Conservation (phyloP, 2,329 filamentous ascomycete genomes). For the Fusarium camptoceras region DNA sequence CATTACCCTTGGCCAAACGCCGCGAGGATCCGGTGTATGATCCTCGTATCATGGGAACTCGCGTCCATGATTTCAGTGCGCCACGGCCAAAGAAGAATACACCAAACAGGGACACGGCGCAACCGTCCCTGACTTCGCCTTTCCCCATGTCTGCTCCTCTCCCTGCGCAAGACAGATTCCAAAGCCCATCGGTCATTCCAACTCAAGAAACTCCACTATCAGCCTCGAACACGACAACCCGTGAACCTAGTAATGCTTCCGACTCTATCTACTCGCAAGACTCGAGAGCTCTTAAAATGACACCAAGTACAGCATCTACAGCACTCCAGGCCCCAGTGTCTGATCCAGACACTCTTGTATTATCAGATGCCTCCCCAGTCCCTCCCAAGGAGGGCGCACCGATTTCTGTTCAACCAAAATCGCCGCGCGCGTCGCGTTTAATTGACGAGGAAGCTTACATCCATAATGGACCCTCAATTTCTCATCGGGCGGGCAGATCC, state of each 20-base stretch:
- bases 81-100: slow-evolving; percentile 60
- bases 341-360: slow-evolving; percentile 5
- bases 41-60: slow-evolving; percentile 72
- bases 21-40: slow-evolving; percentile 66
- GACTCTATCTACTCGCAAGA: slow-evolving; percentile 47
- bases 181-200: slow-evolving; percentile 8
- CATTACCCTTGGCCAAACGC: slow-evolving; percentile 55
- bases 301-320: slow-evolving; percentile 46
- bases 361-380: slow-evolving; percentile 50
- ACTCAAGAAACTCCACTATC: slow-evolving; percentile 17
- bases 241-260: slow-evolving; percentile 49
- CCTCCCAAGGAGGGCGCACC: slow-evolving; percentile 54
- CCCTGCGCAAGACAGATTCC: slow-evolving; percentile 34
- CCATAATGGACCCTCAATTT: slow-evolving; percentile 39
- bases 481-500: slow-evolving; percentile 56
- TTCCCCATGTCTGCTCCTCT: slow-evolving; percentile 28
- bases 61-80: slow-evolving; percentile 74
- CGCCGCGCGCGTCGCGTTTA: slow-evolving; percentile 41
- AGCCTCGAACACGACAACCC: slow-evolving; percentile 42
- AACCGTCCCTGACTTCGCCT: slow-evolving; percentile 23
- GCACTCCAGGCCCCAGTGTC: slow-evolving; percentile 29
- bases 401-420: slow-evolving; percentile 40
- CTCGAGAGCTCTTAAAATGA: slow-evolving; percentile 44
- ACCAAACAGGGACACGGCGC: slow-evolving; percentile 28
- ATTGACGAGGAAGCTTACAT: slow-evolving; percentile 35